These are phyloP conservation scores for Fusarium sp. DNA, from an alignment of 2,329 filamentous ascomycete species.

Conservation along the genomic window DNA sequence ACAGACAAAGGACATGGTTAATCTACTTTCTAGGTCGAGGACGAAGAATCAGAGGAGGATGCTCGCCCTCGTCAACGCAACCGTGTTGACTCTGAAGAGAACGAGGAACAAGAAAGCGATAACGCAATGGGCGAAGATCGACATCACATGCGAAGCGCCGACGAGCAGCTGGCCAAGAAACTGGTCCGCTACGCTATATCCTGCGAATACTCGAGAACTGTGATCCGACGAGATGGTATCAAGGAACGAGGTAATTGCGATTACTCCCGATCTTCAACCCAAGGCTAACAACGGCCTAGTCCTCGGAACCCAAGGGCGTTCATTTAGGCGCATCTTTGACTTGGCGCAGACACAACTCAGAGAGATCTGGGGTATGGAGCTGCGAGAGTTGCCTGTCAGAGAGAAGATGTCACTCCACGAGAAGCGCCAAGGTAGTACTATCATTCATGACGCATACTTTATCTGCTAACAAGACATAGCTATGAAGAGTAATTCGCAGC, in stretches of 20 bases:
- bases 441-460: not conserved
- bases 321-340: conserved; percentile 81
- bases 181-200: conserved; percentile 74
- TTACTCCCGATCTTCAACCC: rapidly evolving
- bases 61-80: conserved; percentile 47
- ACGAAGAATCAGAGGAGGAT: conserved; percentile 48
- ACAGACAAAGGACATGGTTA: conserved; percentile 14
- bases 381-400: conserved; percentile 80
- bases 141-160: conserved; percentile 50
- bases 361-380: conserved; percentile 87
- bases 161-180: conserved; percentile 68
- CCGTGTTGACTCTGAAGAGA: conserved; percentile 43
- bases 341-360: conserved; percentile 77
- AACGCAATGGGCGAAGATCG: conserved; percentile 48
- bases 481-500: conserved; percentile 58
- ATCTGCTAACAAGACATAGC: conserved; percentile 41
- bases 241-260: conserved; percentile 64
- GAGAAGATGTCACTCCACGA: conserved; percentile 86
- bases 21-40: conserved; percentile 30
- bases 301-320: conserved; percentile 72
- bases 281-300: conserved; percentile 57
- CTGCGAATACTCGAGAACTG: conserved; percentile 69
- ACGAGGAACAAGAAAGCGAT: conserved; percentile 49
- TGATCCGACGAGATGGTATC: conserved; percentile 69
- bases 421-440: conserved; percentile 71